These are phyloP conservation scores for Dipteronia sinensis DNA, from an alignment of 345 rosid species.

Conservation along the genomic window DNA sequence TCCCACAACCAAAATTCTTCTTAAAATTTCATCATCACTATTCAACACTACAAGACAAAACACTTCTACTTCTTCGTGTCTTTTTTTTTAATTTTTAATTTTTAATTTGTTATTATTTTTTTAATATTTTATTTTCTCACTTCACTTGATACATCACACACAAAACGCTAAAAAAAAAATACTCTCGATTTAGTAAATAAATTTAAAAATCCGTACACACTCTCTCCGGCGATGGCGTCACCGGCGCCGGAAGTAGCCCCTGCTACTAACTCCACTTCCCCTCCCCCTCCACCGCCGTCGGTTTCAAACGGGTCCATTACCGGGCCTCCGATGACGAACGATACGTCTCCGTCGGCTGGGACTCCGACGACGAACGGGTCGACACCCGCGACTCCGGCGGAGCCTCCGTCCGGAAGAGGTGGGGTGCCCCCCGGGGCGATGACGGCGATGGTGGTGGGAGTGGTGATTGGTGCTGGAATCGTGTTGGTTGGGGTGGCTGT, in stretches of 20 bases:
- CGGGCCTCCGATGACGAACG: too few species aligned
- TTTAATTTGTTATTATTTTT: too few species aligned
- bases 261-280: constrained; percentile 12
- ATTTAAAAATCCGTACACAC: neutral
- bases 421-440: constrained; percentile 8
- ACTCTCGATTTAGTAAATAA: neutral
- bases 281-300: neutral
- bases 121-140: too few species aligned
- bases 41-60: too few species aligned
- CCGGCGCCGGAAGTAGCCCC: constrained; percentile 16
- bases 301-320: neutral
- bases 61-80: too few species aligned
- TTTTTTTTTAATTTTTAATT: too few species aligned
- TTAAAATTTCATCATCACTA: too few species aligned
- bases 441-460: constrained; percentile 28
- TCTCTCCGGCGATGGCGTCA: constrained; percentile 29
- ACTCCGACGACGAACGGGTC: constrained; percentile 10
- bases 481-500: constrained; percentile 28
- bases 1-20: too few species aligned
- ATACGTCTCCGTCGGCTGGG: too few species aligned
- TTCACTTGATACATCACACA: too few species aligned
- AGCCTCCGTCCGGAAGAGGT: too few species aligned
- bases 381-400: too few species aligned
- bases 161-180: neutral
- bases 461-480: constrained; percentile 29